These are phyloP conservation scores for Phytophthora multivora DNA, from an alignment of 352 stramenopile species.

Conservation along the genomic window DNA sequence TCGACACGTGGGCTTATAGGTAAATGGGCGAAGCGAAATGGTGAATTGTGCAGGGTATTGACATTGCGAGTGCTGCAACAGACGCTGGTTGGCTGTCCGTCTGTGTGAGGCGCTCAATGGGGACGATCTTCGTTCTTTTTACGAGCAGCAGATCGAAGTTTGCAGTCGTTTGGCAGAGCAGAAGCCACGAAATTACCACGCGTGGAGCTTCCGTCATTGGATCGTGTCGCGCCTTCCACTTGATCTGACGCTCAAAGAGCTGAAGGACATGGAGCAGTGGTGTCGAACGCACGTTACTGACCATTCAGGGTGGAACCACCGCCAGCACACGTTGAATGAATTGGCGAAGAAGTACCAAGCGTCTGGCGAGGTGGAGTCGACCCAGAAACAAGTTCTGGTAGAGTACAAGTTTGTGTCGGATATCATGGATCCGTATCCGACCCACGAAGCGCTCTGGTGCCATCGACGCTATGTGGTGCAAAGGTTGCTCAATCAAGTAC, in stretches of 20 bases:
- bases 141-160: slow-evolving; percentile 49
- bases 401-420: slow-evolving; percentile 63
- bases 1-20: slow-evolving; percentile 87
- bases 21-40: slow-evolving; percentile 15
- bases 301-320: slow-evolving; percentile 84
- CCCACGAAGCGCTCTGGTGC: slow-evolving; percentile 79
- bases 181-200: slow-evolving; percentile 82
- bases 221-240: slow-evolving; percentile 50
- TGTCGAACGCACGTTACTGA: slow-evolving; percentile 73
- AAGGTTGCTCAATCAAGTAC: slow-evolving; percentile 31
- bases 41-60: background rate
- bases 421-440: slow-evolving; percentile 52
- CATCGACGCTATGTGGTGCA: slow-evolving; percentile 75
- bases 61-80: slow-evolving; percentile 19
- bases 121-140: slow-evolving; percentile 46
- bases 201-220: slow-evolving; percentile 86
- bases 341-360: slow-evolving; percentile 14
- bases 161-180: slow-evolving; percentile 62
- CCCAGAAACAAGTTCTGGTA: slow-evolving; percentile 32
- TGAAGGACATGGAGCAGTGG: slow-evolving; percentile 58
- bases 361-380: background rate
- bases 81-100: slow-evolving; percentile 59
- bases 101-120: slow-evolving; percentile 23
- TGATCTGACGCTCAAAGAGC: slow-evolving; percentile 40
- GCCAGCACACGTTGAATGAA: slow-evolving; percentile 57